Base-by-base conservation (phyloP, 2,329 filamentous ascomycete genomes). In the Teratosphaeria zuluensis region DNA sequence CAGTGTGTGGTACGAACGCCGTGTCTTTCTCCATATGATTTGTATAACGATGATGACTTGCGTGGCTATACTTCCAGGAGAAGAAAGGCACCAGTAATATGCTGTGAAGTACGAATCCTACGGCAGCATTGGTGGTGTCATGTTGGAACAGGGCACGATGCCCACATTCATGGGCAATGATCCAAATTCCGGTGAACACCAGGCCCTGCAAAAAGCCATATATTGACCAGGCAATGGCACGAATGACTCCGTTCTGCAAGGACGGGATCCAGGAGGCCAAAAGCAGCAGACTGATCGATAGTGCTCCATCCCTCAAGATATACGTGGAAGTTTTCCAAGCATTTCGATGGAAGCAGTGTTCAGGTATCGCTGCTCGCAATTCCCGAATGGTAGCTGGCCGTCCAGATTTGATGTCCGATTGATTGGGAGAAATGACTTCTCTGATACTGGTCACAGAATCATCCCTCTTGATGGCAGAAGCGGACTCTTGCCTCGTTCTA, bases 31-130 rank as follows among this genome's bases (percentile, higher is more conserved):
- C 66, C 58, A 69, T 66, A 57, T 70, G 64, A 57, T 68, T 68
- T 11, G 84, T 85, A 73, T 82, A 86, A 64, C 81, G 81, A 75
- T 90, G 87, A 73, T 89, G 87, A 55, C 85, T 81, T 60, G 81
- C 80, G 72, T 90, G 87, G 33, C 81, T 85, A 70, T 84, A 84
- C 74, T 87, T 84, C 86, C 86, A 89, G 54, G 82, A 84, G 75
- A 88, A 88, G 75, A 85, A 90, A 3, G 87, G 87, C 2, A 87
- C 85, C 62, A 86, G 72, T 46, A 89, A 77, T 60, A 80, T 76
- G 6, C 83, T 86, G 77, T 89, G 86, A n/a, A 84, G 73, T 54
- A 80, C 69, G 77, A 84, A 86, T 60, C 86, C 86, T 58, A 84
- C 75, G 16, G 78, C 70, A 67, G 86, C 80, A 71, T 88, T 88